A percentile compares a stretch with the other conserved stretches of the same genome.
Evolutionary conservation across 148 eudicot genomes (phyloP).

Genomic region (Hydrangea macrophylla): DNA sequence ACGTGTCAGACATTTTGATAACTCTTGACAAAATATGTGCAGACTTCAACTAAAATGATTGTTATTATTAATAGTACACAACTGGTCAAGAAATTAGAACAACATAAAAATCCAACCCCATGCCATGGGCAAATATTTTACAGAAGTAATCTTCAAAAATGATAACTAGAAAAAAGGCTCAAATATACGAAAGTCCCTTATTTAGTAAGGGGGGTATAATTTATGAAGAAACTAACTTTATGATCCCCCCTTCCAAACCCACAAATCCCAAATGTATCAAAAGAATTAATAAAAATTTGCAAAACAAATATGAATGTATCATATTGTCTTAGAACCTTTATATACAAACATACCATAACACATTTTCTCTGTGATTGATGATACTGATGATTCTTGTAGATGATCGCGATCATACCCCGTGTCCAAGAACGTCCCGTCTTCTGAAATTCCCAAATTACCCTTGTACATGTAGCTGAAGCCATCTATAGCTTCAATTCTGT

Average conservation of each 20-base stretch:
- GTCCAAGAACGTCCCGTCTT: constrained; percentile 10
- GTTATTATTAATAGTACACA: not conserved
- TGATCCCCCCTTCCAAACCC: constrained; percentile 36
- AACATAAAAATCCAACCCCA: not conserved
- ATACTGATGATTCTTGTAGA: constrained; percentile 16
- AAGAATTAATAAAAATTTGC: constrained; percentile 31
- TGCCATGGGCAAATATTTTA: not conserved
- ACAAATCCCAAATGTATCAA: constrained; percentile 38
- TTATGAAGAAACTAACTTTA: constrained; percentile 18
- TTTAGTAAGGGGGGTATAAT: constrained; percentile 16
- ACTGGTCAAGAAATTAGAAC: not conserved
- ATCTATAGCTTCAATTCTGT: constrained; percentile 5
- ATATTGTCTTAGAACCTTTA: constrained; percentile 15
- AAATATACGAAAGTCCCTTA: constrained; percentile 19
- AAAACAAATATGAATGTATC: constrained; percentile 33
- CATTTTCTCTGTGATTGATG: not conserved
- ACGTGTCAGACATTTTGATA: too few relatives aligned
- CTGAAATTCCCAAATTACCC: constrained; percentile 26
- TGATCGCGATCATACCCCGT: constrained; percentile 1
- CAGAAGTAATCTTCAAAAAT: not conserved
- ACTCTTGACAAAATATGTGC: too few relatives aligned
- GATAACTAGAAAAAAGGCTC: not conserved
- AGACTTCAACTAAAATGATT: too few relatives aligned
- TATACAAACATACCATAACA: constrained; percentile 23
- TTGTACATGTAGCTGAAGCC: not conserved